Percentiles rank a stretch among this genome's conserved stretches.
Conservation (phyloP, 2,329 filamentous ascomycete genomes). For the Talaromyces rugulosus region DNA sequence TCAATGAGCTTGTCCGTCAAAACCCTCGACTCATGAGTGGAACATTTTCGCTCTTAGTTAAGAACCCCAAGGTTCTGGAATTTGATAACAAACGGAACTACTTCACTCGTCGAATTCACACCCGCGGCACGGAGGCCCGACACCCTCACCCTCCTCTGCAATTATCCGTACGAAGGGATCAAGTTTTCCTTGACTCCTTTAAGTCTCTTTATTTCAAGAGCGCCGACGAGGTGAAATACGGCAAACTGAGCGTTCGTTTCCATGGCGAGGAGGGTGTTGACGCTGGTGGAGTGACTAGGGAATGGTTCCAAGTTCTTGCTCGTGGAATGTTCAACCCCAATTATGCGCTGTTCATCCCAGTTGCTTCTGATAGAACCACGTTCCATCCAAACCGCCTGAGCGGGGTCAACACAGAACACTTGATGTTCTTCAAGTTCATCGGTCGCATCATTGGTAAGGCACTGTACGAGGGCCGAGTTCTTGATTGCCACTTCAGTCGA, state of each 20-base stretch:
- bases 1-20: conserved; percentile 95
- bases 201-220: conserved; percentile 96
- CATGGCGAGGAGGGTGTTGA: conserved; percentile 97
- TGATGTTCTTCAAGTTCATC: conserved; percentile 99
- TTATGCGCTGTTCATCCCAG: conserved; percentile 92
- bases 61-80: conserved; percentile 97
- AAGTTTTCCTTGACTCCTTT: conserved; percentile 98
- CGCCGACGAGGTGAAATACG: conserved; percentile 97
- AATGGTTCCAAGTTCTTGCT: conserved; percentile 98
- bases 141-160: conserved; percentile 74
- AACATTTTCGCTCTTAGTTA: conserved; percentile 90
- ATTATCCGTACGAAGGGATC: conserved; percentile 83
- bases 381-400: conserved; percentile 98
- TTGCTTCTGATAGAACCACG: conserved; percentile 93
- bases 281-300: conserved; percentile 91
- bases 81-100: conserved; percentile 99
- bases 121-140: conserved; percentile 64
- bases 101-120: conserved; percentile 91
- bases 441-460: conserved; percentile 98
- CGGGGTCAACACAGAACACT: conserved; percentile 88
- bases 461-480: conserved; percentile 87
- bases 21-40: conserved; percentile 99
- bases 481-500: conserved; percentile 98
- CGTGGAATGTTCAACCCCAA: conserved; percentile 99
- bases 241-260: conserved; percentile 96